Conservation (phyloP, 441 rosid genomes). For the Adansonia rubrostipa region DNA sequence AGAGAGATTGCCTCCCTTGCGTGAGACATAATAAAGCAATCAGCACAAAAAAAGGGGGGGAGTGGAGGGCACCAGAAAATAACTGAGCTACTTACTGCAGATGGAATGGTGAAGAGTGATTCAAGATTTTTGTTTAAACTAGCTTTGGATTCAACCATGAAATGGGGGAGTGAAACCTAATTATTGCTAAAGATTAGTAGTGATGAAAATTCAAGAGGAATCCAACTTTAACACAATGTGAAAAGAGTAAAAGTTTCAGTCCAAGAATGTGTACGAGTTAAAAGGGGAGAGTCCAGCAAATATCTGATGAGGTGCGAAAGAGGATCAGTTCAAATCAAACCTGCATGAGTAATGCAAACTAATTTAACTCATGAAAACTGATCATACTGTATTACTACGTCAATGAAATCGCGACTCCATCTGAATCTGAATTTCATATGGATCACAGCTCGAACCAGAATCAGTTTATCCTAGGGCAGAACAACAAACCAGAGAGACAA, state of each 20-base stretch:
- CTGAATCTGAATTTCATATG: not conserved
- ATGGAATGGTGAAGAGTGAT: constrained; percentile 27
- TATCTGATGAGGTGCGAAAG: not conserved
- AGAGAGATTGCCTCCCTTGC: constrained; percentile 49
- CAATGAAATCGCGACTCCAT: not conserved
- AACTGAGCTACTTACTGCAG: constrained; percentile 28
- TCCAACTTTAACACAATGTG: not conserved
- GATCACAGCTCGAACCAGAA: not conserved
- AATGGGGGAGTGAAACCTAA: constrained; percentile 3
- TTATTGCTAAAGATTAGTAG: constrained; percentile 12
- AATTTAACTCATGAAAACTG: not conserved
- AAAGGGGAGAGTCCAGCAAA: not conserved
- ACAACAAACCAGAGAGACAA: not conserved
- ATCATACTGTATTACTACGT: not conserved
- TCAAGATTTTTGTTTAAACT: constrained; percentile 23
- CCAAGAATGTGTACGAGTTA: not conserved
- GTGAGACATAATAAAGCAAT: constrained; percentile 48
- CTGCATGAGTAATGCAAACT: not conserved
- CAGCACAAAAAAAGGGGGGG: constrained; percentile 30
- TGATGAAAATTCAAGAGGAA: not conserved
- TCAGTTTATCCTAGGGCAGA: not conserved
- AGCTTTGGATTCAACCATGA: constrained; percentile 20
- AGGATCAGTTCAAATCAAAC: not conserved
- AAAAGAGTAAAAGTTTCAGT: not conserved
- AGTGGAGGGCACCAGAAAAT: constrained; percentile 33